These are phyloP conservation scores for Coccomyxa sp. DNA, from an alignment of 139 green algal species.

Conservation along the genomic window DNA sequence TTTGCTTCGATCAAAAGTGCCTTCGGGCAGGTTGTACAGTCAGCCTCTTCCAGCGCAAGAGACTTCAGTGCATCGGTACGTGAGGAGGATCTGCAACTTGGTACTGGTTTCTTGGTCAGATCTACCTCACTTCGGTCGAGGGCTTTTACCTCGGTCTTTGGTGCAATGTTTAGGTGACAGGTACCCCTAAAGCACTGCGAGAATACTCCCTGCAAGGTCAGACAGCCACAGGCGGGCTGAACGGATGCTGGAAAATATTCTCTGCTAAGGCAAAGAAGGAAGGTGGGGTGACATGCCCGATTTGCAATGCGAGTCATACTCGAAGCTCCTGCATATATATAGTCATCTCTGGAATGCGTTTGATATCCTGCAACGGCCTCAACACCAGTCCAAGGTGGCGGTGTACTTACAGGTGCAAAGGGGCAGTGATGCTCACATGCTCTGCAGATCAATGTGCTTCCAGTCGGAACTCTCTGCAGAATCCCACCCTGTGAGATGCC, in stretches of 20 bases:
- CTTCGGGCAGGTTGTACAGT: not conserved
- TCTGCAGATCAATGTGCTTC: no score
- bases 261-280: not conserved
- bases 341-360: no score
- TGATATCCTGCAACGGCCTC: no score
- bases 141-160: no score
- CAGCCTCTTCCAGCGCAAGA: not conserved
- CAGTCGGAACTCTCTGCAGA: no score
- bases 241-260: conserved; percentile 3
- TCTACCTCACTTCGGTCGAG: no score
- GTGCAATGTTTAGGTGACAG: not conserved
- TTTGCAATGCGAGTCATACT: not conserved
- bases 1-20: not conserved
- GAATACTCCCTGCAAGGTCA: conserved; percentile 2
- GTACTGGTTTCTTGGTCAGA: not conserved
- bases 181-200: not conserved
- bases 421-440: no score
- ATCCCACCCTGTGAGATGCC: no score
- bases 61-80: not conserved
- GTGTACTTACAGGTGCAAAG: no score
- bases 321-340: not conserved
- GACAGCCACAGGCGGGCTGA: not conserved
- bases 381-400: no score
- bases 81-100: not conserved
- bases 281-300: not conserved